Evolutionary conservation across 768 basidiomycete species (phyloP), one percentile per base, ranked within the genome.

Genomic region (Psilocybe azurescens): DNA sequence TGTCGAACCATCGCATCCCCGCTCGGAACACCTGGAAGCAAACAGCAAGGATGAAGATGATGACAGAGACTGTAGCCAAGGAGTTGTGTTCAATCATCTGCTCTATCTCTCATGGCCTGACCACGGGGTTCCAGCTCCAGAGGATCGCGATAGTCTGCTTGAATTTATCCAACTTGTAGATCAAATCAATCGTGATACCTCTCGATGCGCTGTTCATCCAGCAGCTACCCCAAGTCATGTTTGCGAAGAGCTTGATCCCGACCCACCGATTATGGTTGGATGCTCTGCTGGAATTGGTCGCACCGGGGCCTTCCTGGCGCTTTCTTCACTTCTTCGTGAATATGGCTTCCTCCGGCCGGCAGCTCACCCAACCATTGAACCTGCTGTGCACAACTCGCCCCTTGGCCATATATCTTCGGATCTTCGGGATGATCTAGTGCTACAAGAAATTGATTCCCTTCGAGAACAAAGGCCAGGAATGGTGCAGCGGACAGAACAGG

Each of bases 241-340:
- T 14, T 47, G 48, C 30, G 29, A 57, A 28, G 65, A 66, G 36
- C 64, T 75, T 33, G 83, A 89, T 65, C 77, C 83, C 13, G 88
- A 90, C 64, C 89, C 90, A n/a, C 93, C 93, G 0, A 83, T 91
- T 64, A 84, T 95, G 67, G 83, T 93, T 32, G 86, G 91, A 63
- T 96, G 94, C 70, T 94, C 93, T 29, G 94, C 95, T 1, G 94
- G 94, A 3, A 82, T 95, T 60, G 94, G 94, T 3, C 84, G 94
- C 38, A 94, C 94, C 3, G 94, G 94, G 16, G 85, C 93, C 5
- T 94, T 94, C 75, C 91, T 96, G 70, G 87, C 91, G 0, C 70
- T 94, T 44, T 86, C 86, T 8, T 95, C 93, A 11, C 78, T 95
- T 39, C 79, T 95, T n/a, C 90, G 93, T 30, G 73, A 79, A 33